These are phyloP conservation scores for Penicillium egyptiacum DNA, from an alignment of 495 filamentous ascomycete species.

Conservation along the genomic window DNA sequence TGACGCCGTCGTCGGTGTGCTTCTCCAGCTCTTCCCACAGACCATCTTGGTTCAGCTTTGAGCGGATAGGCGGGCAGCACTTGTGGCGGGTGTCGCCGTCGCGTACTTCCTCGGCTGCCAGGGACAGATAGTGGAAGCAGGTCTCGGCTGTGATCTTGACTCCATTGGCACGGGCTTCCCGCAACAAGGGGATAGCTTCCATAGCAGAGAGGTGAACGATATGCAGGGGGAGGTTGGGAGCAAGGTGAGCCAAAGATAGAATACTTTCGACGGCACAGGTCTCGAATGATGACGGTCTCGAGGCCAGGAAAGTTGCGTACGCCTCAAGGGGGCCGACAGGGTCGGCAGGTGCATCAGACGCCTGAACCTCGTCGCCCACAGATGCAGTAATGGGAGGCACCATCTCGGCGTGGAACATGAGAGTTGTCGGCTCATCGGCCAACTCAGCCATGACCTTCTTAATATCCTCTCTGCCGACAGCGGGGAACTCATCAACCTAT, in stretches of 20 bases:
- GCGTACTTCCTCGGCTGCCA: conserved; percentile 80
- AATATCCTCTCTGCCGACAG: conserved; percentile 78
- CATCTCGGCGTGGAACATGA: conserved; percentile 99
- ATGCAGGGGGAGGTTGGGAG: conserved; percentile 82
- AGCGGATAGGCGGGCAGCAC: conserved; percentile 94
- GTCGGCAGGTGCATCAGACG: conserved; percentile 67
- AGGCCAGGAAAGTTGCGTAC: conserved; percentile 90
- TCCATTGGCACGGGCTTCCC: conserved; percentile 72
- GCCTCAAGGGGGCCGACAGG: conserved; percentile 73
- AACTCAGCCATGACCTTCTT: conserved; percentile 75
- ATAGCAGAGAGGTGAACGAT: conserved; percentile 94
- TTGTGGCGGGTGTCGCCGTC: conserved; percentile 95
- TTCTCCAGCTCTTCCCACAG: conserved; percentile 80
- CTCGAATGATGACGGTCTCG: conserved; percentile 86
- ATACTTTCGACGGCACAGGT: conserved; percentile 89
- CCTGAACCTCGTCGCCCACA: conserved; percentile 75
- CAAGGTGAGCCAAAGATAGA: conserved; percentile 73
- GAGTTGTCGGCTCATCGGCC: conserved; percentile 72
- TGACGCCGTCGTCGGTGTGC: conserved; percentile 67
- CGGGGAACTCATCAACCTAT: conserved; percentile 93
- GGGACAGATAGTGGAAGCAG: conserved; percentile 95
- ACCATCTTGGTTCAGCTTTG: conserved; percentile 76
- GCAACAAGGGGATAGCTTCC: conserved; percentile 87
- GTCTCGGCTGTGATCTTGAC: conserved; percentile 95
- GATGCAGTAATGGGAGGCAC: conserved; percentile 82